These are phyloP conservation scores for Globisporangium canariense DNA, from an alignment of 352 stramenopile species.

Conservation along the genomic window DNA sequence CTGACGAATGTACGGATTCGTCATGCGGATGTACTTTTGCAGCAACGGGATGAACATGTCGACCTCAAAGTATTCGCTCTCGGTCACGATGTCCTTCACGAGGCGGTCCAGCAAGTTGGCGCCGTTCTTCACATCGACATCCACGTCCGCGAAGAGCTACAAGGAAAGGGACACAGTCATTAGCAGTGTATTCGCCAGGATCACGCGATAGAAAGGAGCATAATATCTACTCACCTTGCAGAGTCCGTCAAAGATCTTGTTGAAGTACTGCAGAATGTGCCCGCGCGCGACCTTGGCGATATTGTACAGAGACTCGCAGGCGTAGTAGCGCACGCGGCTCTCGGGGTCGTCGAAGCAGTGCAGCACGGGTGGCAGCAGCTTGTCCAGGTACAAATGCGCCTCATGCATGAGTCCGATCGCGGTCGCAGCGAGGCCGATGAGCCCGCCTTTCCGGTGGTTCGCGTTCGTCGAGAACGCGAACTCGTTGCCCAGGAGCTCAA, in stretches of 20 bases:
- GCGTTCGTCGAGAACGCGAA: conserved; percentile 98
- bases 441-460: conserved; percentile 98
- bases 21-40: conserved; percentile 99
- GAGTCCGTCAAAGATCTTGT: conserved; percentile 98
- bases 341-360: conserved; percentile 99
- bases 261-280: conserved; percentile 97
- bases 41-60: conserved; percentile 99
- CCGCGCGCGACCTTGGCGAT: conserved; percentile 97
- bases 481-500: conserved; percentile 95
- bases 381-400: conserved; percentile 89
- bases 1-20: conserved; percentile 99
- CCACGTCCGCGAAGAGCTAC: conserved; percentile 98
- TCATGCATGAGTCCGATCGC: conserved; percentile 97
- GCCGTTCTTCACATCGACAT: conserved; percentile 99
- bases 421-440: conserved; percentile 97
- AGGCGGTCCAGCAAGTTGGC: conserved; percentile 88
- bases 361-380: conserved; percentile 96
- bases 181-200: background rate
- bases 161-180: conserved; percentile 21
- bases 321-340: conserved; percentile 97
- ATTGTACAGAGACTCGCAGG: conserved; percentile 99
- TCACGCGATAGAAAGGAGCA: background rate
- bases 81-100: conserved; percentile 99
- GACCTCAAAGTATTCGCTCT: conserved; percentile 97
- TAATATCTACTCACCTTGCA: conserved; percentile 38